phyloP scores from a whole-genome alignment of 1,139 yeast species.

The Yamadazyma diddensiae region DNA sequence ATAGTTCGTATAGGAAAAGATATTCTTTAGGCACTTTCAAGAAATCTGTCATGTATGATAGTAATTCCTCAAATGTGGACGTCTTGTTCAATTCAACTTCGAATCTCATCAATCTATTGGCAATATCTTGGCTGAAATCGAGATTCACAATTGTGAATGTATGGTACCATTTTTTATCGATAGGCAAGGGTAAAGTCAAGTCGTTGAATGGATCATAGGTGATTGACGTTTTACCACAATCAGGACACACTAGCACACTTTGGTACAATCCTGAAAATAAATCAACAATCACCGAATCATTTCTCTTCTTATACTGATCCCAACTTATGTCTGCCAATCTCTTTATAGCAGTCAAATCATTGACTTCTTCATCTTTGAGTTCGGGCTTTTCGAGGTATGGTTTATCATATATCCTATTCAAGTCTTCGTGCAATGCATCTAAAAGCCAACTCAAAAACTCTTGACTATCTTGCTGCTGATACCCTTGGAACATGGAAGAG shows the following conservation, averaged over 20 bases:
- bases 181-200: conserved; percentile 84
- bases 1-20: conserved; percentile 68
- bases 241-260: conserved; percentile 87
- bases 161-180: conserved; percentile 70
- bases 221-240: conserved; percentile 73
- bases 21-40: conserved; percentile 40
- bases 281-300: conserved; percentile 83
- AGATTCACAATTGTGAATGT: conserved; percentile 62
- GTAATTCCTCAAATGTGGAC: conserved; percentile 63
- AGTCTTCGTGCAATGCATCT: conserved; percentile 92
- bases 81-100: conserved; percentile 73
- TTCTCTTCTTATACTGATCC: conserved; percentile 75
- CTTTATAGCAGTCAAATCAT: conserved; percentile 52
- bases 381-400: conserved; percentile 93
- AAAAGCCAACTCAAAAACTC: conserved; percentile 86
- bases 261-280: conserved; percentile 88
- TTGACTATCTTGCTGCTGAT: conserved; percentile 93
- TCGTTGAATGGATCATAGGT: conserved; percentile 96
- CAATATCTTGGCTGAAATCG: conserved; percentile 28
- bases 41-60: conserved; percentile 56
- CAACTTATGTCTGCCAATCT: conserved; percentile 74
- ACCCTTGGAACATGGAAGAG: conserved; percentile 82
- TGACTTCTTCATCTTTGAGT: conserved; percentile 56
- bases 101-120: conserved; percentile 30
- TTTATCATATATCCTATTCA: conserved; percentile 75